Evolutionary conservation across 148 eudicot species (phyloP).

Genomic region (Diospyros lotus): DNA sequence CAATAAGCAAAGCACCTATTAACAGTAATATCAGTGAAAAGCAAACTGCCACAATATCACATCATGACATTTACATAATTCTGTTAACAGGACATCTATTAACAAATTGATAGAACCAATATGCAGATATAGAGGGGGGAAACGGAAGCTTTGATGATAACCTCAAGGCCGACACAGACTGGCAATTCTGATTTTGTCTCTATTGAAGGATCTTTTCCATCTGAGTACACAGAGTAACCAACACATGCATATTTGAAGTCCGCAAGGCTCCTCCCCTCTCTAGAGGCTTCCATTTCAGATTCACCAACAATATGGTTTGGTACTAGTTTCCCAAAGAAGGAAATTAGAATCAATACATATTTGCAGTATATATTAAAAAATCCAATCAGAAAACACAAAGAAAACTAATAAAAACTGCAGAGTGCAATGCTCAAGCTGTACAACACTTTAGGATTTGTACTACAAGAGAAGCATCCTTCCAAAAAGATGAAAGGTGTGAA

Average conservation of each 20-base stretch:
- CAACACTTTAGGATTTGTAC: neutral
- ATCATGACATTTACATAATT: neutral
- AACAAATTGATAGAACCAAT: neutral
- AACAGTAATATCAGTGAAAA: neutral
- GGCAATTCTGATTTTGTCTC: conserved; percentile 58
- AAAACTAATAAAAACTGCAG: neutral
- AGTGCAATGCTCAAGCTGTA: neutral
- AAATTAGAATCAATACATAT: conserved; percentile 17
- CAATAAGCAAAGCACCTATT: neutral
- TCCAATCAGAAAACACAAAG: neutral
- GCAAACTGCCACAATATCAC: neutral
- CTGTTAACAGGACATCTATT: neutral
- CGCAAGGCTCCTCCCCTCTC: conserved; percentile 58
- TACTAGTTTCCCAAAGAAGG: conserved; percentile 39
- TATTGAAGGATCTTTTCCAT: conserved; percentile 35
- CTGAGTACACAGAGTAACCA: conserved; percentile 77
- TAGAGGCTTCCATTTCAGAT: conserved; percentile 73
- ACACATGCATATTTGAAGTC: conserved; percentile 84
- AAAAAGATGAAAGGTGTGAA: too few relatives aligned
- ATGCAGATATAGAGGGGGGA: neutral
- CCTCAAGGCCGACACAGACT: conserved; percentile 85
- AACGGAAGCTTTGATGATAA: conserved; percentile 16
- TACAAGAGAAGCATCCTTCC: neutral
- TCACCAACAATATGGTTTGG: conserved; percentile 64
- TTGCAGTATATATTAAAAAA: neutral